Base-by-base conservation (phyloP, 192 early-diverging fungal genomes). In the Coemansia sp. region DNA sequence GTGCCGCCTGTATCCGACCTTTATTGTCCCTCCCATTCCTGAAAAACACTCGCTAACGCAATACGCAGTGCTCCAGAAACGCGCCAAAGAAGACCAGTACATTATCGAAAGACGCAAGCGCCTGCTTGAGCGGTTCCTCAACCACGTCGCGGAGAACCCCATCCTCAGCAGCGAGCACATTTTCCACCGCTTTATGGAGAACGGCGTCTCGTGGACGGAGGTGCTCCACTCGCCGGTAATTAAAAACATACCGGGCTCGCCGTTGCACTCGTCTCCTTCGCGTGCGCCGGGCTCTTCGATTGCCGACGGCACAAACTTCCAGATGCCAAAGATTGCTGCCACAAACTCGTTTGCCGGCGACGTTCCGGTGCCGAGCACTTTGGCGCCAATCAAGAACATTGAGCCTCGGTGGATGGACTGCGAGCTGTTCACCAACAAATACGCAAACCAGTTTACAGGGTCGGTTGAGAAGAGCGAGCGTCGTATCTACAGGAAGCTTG, bases 21-120 rank as follows among this genome's bases (percentile, higher is more conserved):
- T 92, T 45, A 90, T 96, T 54, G 87, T 98, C 10, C 95, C 95
- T 7, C 96, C 97, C 22, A 96, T 99, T 66, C 97, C 97, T 19
- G 95, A 97, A 64, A 99, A 99, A 80, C 96, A 99, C 83, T 89
- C 92, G 20, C 71, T 99, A 57, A 83, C 89, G 81, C 87, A 82
- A 65, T 86, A 69, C 46, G 76, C 73, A 17, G 69, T 75, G 67
- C 82, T 93, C 56, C 94, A 93, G 71, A 89, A 85, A 65, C 90
- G 93, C 63, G 91, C 93, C 45, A 93, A 96, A 74, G 91, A 98
- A 75, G 95, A 99, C 79, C 85, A 90, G 35, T 81, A 85, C 34
- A 92, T 95, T 61, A 93, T 99, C 25, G 92, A 94, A 64, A 86
- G 90, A 40, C 86, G 97, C 53, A 95, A 95, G 81, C 85, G 93